Conservation (phyloP, 176 grass and related monocot species). For the Oryza brachyantha region DNA sequence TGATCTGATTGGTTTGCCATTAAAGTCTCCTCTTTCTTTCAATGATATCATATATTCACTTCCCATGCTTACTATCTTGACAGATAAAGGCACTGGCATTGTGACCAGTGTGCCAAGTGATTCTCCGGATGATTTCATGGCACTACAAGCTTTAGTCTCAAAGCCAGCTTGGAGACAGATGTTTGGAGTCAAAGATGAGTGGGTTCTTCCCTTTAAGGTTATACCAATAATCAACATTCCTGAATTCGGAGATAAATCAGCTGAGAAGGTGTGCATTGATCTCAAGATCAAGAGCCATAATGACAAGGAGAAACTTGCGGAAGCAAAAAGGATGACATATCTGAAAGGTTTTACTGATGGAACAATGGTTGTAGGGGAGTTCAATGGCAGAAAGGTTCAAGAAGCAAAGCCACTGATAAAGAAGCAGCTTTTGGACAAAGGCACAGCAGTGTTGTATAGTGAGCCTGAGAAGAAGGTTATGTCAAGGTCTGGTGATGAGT, state of each 20-base stretch:
- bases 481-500: conserved; percentile 80
- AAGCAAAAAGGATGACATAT: conserved; percentile 76
- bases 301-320: conserved; percentile 74
- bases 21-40: conserved; percentile 70
- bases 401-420: conserved; percentile 76
- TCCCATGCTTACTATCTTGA: conserved; percentile 72
- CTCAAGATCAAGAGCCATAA: conserved; percentile 80
- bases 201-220: conserved; percentile 64
- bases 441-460: conserved; percentile 53
- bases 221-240: conserved; percentile 77
- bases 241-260: conserved; percentile 65
- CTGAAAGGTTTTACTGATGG: conserved; percentile 82
- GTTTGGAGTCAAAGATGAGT: conserved; percentile 71
- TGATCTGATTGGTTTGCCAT: conserved; percentile 80
- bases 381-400: conserved; percentile 57
- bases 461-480: conserved; percentile 47
- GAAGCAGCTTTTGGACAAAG: conserved; percentile 54
- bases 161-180: conserved; percentile 61
- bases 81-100: conserved; percentile 63
- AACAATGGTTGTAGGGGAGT: conserved; percentile 70
- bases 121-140: too few relatives aligned
- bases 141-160: conserved; percentile 39
- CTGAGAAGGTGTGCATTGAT: conserved; percentile 62
- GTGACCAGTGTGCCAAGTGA: conserved; percentile 48
- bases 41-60: conserved; percentile 71